A percentile compares a stretch with the other conserved stretches of the same genome.
These are phyloP conservation scores for Pseudofabraea citricarpa DNA, from an alignment of 2,329 filamentous ascomycete genomes.

Conservation along the genomic window DNA sequence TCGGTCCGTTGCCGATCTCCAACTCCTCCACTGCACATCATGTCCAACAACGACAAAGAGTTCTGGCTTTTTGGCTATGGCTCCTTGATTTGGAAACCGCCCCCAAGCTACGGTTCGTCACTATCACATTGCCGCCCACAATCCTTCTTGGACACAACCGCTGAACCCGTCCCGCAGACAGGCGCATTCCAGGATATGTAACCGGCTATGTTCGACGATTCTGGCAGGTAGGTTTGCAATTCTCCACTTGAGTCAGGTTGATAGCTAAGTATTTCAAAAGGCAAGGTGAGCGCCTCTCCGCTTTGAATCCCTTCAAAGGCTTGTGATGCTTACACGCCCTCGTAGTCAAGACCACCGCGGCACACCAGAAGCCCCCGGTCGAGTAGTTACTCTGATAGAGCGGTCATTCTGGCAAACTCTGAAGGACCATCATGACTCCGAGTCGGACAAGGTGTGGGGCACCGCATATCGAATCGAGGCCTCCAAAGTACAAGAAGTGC, in stretches of 20 bases:
- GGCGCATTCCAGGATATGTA: conserved; percentile 82
- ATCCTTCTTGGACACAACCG: background rate
- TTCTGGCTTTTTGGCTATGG: conserved; percentile 98
- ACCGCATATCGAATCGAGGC: conserved; percentile 82
- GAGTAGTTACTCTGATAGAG: conserved; percentile 90
- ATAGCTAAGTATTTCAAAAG: conserved; percentile 17
- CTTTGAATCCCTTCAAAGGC: no score
- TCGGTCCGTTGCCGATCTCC: no score
- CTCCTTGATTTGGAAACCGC: conserved; percentile 97
- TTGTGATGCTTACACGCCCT: conserved; percentile 10
- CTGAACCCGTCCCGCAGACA: conserved; percentile 49
- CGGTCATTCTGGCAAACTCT: conserved; percentile 77
- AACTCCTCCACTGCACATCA: no score
- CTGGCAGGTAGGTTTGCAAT: conserved; percentile 84
- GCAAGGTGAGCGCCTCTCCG: conserved; percentile 31
- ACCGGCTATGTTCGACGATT: conserved; percentile 91
- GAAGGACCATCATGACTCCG: conserved; percentile 58
- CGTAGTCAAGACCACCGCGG: conserved; percentile 88
- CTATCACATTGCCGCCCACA: background rate
- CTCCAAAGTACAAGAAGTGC: conserved; percentile 71
- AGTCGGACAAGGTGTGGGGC: conserved; percentile 75
- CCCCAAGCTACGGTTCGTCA: conserved; percentile 83
- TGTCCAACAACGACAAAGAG: conserved; percentile 45
- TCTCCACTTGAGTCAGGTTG: conserved; percentile 6
- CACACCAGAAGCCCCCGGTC: conserved; percentile 79